phyloP scores from a whole-genome alignment of 2,329 filamentous ascomycete genomes.

The Aspergillus sp. region DNA sequence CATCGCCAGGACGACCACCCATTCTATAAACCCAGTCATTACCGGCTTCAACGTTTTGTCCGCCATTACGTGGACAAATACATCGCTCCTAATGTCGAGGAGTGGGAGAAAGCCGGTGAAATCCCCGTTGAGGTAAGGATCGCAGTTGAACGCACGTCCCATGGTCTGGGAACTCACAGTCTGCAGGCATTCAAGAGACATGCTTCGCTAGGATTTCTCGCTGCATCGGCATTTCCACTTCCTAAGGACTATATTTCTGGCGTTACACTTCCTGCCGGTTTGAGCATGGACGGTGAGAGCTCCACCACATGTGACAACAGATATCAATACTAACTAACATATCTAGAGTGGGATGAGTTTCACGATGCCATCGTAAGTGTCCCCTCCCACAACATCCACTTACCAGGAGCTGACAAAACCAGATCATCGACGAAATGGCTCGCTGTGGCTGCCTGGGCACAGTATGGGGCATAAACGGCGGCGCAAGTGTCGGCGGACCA shows the following conservation, averaged over 20 bases:
- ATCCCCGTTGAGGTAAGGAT: not conserved
- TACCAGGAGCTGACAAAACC: not conserved
- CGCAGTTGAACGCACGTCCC: not conserved
- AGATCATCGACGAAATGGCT: not conserved
- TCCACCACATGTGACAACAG: not conserved
- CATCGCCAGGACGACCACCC: not conserved
- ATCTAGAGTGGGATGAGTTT: not conserved
- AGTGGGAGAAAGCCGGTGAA: not conserved
- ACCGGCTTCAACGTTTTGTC: not conserved
- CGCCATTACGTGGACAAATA: not conserved
- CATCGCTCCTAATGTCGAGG: not conserved
- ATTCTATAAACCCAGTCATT: not conserved
- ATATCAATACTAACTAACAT: not conserved
- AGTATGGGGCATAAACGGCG: not conserved
- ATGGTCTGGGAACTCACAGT: not conserved
- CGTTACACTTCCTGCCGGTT: not conserved
- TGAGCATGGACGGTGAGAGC: not conserved
- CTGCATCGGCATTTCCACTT: not conserved
- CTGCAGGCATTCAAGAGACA: not conserved
- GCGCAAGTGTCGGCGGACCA: not conserved
- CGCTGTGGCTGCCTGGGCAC: not conserved
- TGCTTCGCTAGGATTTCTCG: not conserved
- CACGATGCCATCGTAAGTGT: not conserved
- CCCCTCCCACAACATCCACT: accelerated
- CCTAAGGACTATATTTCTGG: not conserved